These are phyloP conservation scores for Exophiala dermatitidis DNA, from an alignment of 2,329 filamentous ascomycete species.

Conservation along the genomic window DNA sequence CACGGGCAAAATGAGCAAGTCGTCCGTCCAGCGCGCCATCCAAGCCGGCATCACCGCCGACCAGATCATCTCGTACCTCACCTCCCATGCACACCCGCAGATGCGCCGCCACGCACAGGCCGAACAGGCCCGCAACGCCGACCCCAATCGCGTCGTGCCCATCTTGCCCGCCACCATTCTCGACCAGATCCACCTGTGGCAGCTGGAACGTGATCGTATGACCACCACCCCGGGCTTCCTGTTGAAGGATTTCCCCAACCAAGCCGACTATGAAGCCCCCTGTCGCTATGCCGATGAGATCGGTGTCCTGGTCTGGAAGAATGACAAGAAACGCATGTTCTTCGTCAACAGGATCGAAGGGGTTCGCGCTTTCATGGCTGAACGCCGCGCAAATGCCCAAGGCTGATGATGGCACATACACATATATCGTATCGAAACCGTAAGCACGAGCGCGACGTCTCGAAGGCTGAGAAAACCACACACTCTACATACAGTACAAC, in stretches of 20 bases:
- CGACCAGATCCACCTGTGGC: conserved; percentile 95
- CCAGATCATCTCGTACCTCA: conserved; percentile 90
- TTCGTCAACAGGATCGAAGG: conserved; percentile 90
- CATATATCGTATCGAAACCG: too few relatives aligned
- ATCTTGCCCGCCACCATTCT: conserved; percentile 91
- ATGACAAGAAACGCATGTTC: conserved; percentile 71
- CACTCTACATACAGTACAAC: too few relatives aligned
- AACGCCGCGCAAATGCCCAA: conserved; percentile 38
- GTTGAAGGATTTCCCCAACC: conserved; percentile 77
- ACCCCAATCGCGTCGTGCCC: conserved; percentile 39
- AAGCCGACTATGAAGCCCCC: conserved; percentile 52
- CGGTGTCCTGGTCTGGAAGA: conserved; percentile 83
- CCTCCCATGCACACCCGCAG: conserved; percentile 88
- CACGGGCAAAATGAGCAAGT: conserved; percentile 80
- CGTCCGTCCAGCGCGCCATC: conserved; percentile 81
- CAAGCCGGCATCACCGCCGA: conserved; percentile 85
- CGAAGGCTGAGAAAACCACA: too few relatives aligned
- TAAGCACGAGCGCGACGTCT: too few relatives aligned
- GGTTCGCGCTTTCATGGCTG: conserved; percentile 70
- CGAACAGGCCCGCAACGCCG: conserved; percentile 30
- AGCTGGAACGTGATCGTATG: conserved; percentile 93
- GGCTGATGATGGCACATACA: background rate
- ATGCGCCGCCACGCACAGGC: conserved; percentile 61
- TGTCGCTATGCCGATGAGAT: conserved; percentile 72
- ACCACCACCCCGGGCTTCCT: conserved; percentile 74